Base-by-base conservation (phyloP, 2,329 filamentous ascomycete genomes). In the Aspergillus ruber region DNA sequence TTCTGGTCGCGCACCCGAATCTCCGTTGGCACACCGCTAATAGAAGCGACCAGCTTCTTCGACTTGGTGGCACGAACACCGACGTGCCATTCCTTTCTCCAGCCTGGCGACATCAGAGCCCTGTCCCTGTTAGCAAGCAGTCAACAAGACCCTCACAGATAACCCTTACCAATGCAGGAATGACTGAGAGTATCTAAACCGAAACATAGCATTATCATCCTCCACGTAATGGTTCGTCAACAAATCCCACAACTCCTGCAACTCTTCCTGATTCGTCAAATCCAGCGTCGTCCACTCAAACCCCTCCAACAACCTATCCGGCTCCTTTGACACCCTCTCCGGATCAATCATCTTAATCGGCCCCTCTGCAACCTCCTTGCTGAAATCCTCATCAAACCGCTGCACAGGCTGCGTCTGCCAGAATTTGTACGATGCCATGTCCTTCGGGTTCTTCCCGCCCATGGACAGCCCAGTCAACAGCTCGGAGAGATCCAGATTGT, bases 371-470 rank as follows among this genome's bases (percentile, higher is more conserved):
- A 23, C 71, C 44, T 79, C 73, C 36, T 15, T 12, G 17, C 36
- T 20, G 17, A 29, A 29, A 29, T 29, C 25, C 74, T 76, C 73
- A 44, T 74, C 71, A 63, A 97, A 95, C 62, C 84, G 85, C 44
- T 88, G 87, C 50, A 98, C 93, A 1, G 93, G 93, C 69, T 98
- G 93, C 42, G 93, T 98, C 68, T 89, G 84, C 93, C 93, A 98
- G 74, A 98, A 98, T 72, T 95, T 96, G 78, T 97, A 96, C 49
- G 85, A 88, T 6, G 85, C 90, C 89, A 96, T 95, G 64, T 96
- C 90, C 74, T 95, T 96, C 59, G 83, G 84, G 62, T 95, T 95
- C 77, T 93, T 94, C 47, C 86, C 87, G 52, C 81, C 83, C 6
- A 88, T 76, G 13, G 90, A 85, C 51, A 78, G 63, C 33, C 76